A percentile compares a stretch with the other conserved stretches of the same genome.
phyloP scores from a whole-genome alignment of 2,329 filamentous ascomycete genomes.

The Xylaria sp. region DNA sequence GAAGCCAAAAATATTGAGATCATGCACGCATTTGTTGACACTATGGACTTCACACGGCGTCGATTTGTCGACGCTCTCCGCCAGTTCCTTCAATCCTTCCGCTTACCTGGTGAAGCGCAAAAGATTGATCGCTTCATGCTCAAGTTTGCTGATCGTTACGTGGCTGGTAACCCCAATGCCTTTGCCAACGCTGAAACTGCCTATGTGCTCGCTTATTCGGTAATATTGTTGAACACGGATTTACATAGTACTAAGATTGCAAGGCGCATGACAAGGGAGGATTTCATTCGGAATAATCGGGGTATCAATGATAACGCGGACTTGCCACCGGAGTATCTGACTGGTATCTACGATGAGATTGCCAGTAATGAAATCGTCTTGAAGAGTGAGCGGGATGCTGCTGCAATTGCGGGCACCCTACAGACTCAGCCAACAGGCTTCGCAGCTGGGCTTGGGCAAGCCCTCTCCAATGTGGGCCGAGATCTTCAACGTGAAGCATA shows the following conservation, averaged over 20 bases:
- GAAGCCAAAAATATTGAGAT: conserved; percentile 93
- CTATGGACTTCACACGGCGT: conserved; percentile 91
- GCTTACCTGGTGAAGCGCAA: conserved; percentile 93
- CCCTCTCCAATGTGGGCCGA: conserved; percentile 88
- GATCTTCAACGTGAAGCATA: conserved; percentile 94
- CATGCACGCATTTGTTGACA: conserved; percentile 98
- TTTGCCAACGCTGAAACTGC: conserved; percentile 98
- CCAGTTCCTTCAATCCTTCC: conserved; percentile 93
- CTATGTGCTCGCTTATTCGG: conserved; percentile 94
- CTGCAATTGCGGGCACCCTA: conserved; percentile 78
- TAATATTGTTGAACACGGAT: conserved; percentile 96
- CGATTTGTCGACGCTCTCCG: conserved; percentile 93
- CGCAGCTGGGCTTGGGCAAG: conserved; percentile 85
- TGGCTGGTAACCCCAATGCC: conserved; percentile 93
- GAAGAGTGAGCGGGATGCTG: conserved; percentile 89
- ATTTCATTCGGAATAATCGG: conserved; percentile 99
- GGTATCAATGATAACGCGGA: conserved; percentile 98
- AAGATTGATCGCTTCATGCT: conserved; percentile 99
- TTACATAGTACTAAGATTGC: conserved; percentile 88
- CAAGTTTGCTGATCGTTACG: conserved; percentile 97
- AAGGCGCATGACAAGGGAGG: conserved; percentile 91
- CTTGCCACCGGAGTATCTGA: conserved; percentile 90
- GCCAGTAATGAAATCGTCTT: conserved; percentile 91
- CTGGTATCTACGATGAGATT: conserved; percentile 93
- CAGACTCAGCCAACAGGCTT: conserved; percentile 72